Base-by-base conservation (phyloP, 495 filamentous ascomycete species). In the Apiosordaria backusii region DNA sequence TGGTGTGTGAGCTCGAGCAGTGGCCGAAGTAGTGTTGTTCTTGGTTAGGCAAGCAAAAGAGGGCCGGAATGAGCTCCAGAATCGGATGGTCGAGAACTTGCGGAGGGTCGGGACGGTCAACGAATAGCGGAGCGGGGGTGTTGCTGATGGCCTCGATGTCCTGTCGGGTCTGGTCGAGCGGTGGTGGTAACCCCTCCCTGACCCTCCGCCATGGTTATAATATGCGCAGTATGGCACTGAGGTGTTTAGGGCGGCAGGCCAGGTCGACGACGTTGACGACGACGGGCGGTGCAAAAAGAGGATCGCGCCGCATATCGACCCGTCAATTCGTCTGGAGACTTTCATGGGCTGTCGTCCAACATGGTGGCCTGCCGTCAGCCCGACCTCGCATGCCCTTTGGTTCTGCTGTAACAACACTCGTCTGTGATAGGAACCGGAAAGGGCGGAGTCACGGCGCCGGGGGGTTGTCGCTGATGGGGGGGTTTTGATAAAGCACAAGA, bases 301-400 rank as follows among this genome's bases (percentile, higher is more conserved):
- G 71, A 82, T 76, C 71, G 79, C 75, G 79, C 81, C 79, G 78
- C 78, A 81, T 79, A 79, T 78, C 77, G 79, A 80, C 77, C 80
- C 76, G 74, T 84, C 78, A 75, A 82, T 79, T 79, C 77, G 78
- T 73, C 73, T 80, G 67, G 78, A 73, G 76, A 80, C 75, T 82
- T 78, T 83, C 81, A 84, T 84, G 81, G 75, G 81, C 73, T 78
- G 76, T 77, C 72, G 77, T 74, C 74, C 67, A 74, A 72, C 81
- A 84, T 84, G 74, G 69, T 81, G 74, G 71, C 76, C 68, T 71
- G 67, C 73, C 71, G 70, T 67, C 74, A 80, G 76, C 76, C 77
- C 73, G 77, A 68, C 76, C 73, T 76, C 71, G 71, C 63, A 55
- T 55, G 52, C 65, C 74, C 70, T 35, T 27, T 25, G 60, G 21